A percentile compares a stretch with the other conserved stretches of the same genome.
phyloP scores from a whole-genome alignment of 148 eudicot genomes.

The Silene conica region DNA sequence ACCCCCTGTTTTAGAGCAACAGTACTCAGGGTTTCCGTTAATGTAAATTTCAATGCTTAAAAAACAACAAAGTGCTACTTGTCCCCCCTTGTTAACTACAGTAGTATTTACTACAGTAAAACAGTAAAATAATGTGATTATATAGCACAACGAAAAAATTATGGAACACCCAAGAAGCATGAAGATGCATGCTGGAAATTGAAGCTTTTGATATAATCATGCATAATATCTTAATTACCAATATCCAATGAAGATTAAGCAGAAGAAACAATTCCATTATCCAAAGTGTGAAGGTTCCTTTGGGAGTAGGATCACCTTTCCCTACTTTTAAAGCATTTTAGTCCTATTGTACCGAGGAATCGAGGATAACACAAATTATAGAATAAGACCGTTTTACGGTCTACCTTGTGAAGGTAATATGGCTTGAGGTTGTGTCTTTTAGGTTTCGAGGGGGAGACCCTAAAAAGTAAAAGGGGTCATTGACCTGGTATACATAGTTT shows the following conservation, averaged over 20 bases:
- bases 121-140: constrained; percentile 17
- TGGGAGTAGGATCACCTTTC: constrained; percentile 32
- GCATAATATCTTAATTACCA: constrained; percentile 13
- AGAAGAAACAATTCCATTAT: constrained; percentile 19
- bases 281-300: constrained; percentile 30
- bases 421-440: too few species aligned
- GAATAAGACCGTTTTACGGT: too few species aligned
- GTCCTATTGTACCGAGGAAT: too few species aligned
- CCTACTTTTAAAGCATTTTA: constrained; percentile 24
- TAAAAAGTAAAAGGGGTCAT: too few species aligned
- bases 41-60: constrained; percentile 29
- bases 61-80: constrained; percentile 28
- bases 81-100: constrained; percentile 24
- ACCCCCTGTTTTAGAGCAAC: constrained; percentile 17
- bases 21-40: constrained; percentile 29
- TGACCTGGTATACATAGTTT: too few species aligned
- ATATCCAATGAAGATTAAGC: constrained; percentile 22
- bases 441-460: too few species aligned
- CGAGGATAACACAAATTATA: too few species aligned
- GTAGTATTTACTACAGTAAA: neutral
- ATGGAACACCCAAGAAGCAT: constrained; percentile 17
- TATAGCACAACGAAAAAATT: constrained; percentile 15
- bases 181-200: constrained; percentile 23
- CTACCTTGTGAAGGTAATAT: too few species aligned
- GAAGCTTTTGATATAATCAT: constrained; percentile 31